Percentiles rank a stretch among this genome's conserved stretches.
These are phyloP conservation scores for Komagataea norvegica DNA, from an alignment of 1,139 yeast genomes.

Conservation along the genomic window DNA sequence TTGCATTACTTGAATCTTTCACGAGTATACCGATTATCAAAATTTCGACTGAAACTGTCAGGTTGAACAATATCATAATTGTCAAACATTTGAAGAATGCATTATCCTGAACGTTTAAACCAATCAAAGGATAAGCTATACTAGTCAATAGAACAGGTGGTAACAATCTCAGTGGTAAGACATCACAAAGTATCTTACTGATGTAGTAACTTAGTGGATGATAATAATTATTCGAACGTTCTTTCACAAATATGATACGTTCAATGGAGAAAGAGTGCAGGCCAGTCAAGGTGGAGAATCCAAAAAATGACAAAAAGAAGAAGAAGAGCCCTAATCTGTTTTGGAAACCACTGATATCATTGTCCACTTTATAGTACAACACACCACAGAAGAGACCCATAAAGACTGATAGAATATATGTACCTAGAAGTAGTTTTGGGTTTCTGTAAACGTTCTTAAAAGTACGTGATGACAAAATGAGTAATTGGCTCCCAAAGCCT, in stretches of 20 bases:
- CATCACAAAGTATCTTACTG: conserved; percentile 84
- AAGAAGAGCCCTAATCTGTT: conserved; percentile 90
- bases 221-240: conserved; percentile 91
- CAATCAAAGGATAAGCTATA: conserved; percentile 88
- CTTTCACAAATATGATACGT: conserved; percentile 82
- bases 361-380: conserved; percentile 72
- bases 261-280: conserved; percentile 84
- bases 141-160: conserved; percentile 85
- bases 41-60: conserved; percentile 82
- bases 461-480: conserved; percentile 74
- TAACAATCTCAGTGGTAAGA: conserved; percentile 79
- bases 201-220: conserved; percentile 79
- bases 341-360: conserved; percentile 94
- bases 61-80: conserved; percentile 74
- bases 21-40: conserved; percentile 81
- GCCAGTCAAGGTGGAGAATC: conserved; percentile 90
- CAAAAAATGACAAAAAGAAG: conserved; percentile 84
- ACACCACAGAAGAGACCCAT: conserved; percentile 85
- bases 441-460: conserved; percentile 90
- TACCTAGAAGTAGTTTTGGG: conserved; percentile 78
- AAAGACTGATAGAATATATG: conserved; percentile 69
- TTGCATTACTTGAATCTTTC: conserved; percentile 90
- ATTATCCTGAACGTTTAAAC: conserved; percentile 70
- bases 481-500: conserved; percentile 54
- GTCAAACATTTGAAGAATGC: conserved; percentile 71